phyloP scores from a whole-genome alignment of 129 eudicot species.

The Pittosporum tobira region DNA sequence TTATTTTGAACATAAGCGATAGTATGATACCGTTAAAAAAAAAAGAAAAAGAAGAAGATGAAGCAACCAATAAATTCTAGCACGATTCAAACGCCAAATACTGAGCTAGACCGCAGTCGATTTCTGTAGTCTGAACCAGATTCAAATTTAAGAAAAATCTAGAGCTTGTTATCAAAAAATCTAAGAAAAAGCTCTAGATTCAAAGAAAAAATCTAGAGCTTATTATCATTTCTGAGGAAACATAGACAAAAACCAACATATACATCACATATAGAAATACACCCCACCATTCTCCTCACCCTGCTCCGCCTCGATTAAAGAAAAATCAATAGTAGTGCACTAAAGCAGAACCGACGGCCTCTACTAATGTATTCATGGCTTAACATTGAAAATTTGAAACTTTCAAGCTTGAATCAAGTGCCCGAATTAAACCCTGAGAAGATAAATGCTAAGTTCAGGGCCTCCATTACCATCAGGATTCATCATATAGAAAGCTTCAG shows the following conservation, averaged over 20 bases:
- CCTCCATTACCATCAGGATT: slow-evolving; percentile 85
- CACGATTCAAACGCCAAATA: too few relatives aligned
- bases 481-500: slow-evolving; percentile 91
- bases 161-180: neutral
- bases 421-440: slow-evolving; percentile 49
- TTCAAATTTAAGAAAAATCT: neutral
- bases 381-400: neutral
- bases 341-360: too few relatives aligned
- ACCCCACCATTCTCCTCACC: neutral
- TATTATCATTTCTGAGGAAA: neutral
- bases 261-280: neutral
- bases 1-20: too few relatives aligned
- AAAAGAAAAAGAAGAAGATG: neutral
- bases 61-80: too few relatives aligned
- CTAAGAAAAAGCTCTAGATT: too few relatives aligned
- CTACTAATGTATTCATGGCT: too few relatives aligned
- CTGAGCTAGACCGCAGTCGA: too few relatives aligned
- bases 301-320: neutral
- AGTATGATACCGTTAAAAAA: too few relatives aligned
- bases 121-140: too few relatives aligned
- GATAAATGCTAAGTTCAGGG: slow-evolving; percentile 74
- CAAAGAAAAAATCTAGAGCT: neutral
- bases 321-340: too few relatives aligned
- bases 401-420: neutral
- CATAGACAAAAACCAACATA: neutral